Base-by-base conservation (phyloP, 2,329 filamentous ascomycete genomes). In the Colletotrichum spaethianum region DNA sequence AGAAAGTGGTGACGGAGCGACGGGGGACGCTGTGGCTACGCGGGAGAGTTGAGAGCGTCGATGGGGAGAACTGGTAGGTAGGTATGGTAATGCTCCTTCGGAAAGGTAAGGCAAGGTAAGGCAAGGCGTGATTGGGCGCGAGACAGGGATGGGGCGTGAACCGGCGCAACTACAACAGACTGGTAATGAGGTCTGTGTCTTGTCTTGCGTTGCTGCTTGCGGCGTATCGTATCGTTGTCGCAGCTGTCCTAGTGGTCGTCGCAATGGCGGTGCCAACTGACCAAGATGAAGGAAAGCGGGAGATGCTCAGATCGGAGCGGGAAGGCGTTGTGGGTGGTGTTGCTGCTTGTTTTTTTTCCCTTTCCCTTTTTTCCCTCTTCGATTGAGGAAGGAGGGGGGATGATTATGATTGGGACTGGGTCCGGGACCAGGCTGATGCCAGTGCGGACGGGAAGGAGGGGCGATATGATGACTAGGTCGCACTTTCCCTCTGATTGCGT, bases 251-350 rank as follows among this genome's bases (percentile, higher is more conserved):
- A 23, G 23, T 48, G 44, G 23, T 40, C 52, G 33, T 60, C 7
- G 38, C 33, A 53, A 42, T 50, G 31, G 62, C 11, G 18, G 56
- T 28, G 62, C 70, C 33, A 50, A 68, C 52, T 56, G 67, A 31
- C 38, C 67, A 52, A 70, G 67, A 72, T 68, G 72, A 70, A 73
- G 65, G 60, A 63, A 72, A 57, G 60, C 50, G 70, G 65, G 66
- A 70, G 73, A 63, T 69, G 61, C 60, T 72, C 59, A 28, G 36
- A 69, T 40, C 16, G 50, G 33, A 23, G 65, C 50, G 44, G 46
- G 55, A 56, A 40, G 26, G 44, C 18, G 56, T 56, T 23, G 44
- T 23, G 44, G 40, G 70, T 57, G 46, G n/a, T 46, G 52, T 28
- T 70, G 61, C 36, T 70, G 28, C 48, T 59, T 71, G 42, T 38